phyloP scores from a whole-genome alignment of 805 yeast species.

The Isabelozyma heimii region DNA sequence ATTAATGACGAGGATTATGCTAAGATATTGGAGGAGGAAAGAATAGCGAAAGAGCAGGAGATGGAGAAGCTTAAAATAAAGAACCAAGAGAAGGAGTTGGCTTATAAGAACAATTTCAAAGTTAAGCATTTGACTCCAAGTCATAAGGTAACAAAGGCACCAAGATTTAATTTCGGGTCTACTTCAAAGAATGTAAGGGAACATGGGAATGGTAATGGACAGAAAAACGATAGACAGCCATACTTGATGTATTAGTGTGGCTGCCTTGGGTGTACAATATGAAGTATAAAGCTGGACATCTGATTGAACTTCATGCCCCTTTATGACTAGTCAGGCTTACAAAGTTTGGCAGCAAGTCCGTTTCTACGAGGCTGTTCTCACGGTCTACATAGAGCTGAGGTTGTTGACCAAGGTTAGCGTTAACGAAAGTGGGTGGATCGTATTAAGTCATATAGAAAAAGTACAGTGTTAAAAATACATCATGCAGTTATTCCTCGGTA shows the following conservation, averaged over 20 bases:
- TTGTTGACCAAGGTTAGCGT: too few relatives aligned
- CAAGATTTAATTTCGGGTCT: constrained; percentile 24
- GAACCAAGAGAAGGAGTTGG: constrained; percentile 9
- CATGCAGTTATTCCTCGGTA: constrained; percentile 22
- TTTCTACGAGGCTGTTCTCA: too few relatives aligned
- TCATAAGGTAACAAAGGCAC: constrained; percentile 33
- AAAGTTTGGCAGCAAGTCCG: too few relatives aligned
- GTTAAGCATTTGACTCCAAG: constrained; percentile 15
- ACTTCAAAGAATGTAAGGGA: neutral
- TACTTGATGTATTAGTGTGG: constrained; percentile 16
- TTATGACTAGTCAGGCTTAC: too few relatives aligned
- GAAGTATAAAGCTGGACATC: too few relatives aligned
- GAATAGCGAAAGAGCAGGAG: constrained; percentile 10
- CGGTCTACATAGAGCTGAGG: too few relatives aligned
- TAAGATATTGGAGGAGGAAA: constrained; percentile 20
- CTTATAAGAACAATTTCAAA: constrained; percentile 26
- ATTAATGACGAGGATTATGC: constrained; percentile 40
- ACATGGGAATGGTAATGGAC: neutral
- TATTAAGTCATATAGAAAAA: too few relatives aligned
- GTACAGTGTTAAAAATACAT: too few relatives aligned
- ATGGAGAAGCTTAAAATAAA: constrained; percentile 6
- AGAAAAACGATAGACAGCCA: constrained; percentile 5
- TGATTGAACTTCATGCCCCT: too few relatives aligned
- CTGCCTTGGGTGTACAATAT: too few relatives aligned
- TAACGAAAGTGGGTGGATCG: too few relatives aligned